A percentile compares a stretch with the other conserved stretches of the same genome.
These are phyloP conservation scores for Aquilaria sinensis DNA, from an alignment of 345 rosid genomes.

Conservation along the genomic window DNA sequence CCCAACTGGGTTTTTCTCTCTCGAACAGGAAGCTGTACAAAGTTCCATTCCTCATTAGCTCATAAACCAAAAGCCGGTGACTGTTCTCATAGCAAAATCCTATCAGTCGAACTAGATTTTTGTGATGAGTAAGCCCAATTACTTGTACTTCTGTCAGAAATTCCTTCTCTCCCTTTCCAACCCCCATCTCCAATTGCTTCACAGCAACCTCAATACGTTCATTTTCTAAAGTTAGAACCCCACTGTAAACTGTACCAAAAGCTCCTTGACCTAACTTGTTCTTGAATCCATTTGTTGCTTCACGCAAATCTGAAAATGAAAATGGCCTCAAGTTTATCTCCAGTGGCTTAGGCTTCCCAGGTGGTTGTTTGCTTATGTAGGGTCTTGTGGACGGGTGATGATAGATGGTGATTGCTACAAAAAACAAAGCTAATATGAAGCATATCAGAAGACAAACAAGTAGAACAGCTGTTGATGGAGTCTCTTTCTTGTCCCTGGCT, in stretches of 20 bases:
- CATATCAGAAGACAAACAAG: conserved; percentile 13
- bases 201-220: conserved; percentile 33
- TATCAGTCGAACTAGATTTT: conserved; percentile 37
- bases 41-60: conserved; percentile 33
- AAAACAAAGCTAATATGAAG: conserved; percentile 13
- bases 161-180: conserved; percentile 30
- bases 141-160: conserved; percentile 37
- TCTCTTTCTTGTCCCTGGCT: background rate
- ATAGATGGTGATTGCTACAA: conserved; percentile 16
- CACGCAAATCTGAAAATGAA: conserved; percentile 28
- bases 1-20: conserved; percentile 32
- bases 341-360: conserved; percentile 11
- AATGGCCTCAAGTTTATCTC: conserved; percentile 32
- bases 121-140: conserved; percentile 40
- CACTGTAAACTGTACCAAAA: conserved; percentile 36
- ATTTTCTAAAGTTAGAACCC: conserved; percentile 16
- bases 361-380: background rate
- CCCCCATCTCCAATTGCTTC: conserved; percentile 26
- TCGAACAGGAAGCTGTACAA: conserved; percentile 28
- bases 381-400: conserved; percentile 20
- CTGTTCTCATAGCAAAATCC: conserved; percentile 33
- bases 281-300: conserved; percentile 29
- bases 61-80: conserved; percentile 35
- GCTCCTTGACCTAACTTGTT: conserved; percentile 40
- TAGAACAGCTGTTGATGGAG: conserved; percentile 15